Evolutionary conservation across 805 yeast species (phyloP), one percentile per base, ranked within the genome.

Genomic region (Hanseniaspora clermontiae): DNA sequence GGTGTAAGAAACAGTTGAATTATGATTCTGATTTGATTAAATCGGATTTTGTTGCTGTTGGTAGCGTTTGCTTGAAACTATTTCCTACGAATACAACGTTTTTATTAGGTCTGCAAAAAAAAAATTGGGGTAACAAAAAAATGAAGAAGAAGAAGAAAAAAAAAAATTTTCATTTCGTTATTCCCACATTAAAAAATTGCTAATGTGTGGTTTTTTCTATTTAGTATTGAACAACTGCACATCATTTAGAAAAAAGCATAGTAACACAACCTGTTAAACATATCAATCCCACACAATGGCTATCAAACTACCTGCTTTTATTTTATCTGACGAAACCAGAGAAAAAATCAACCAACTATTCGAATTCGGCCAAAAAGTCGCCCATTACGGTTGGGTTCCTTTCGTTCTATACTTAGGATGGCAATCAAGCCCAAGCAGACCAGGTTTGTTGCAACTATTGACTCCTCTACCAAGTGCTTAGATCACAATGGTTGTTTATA

Each of bases 361-460:
- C 63, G 95, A 86, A 64, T 76, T 87, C 64, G 82, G 96, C 61
- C 87, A 88, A 68, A 85, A 87, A 54, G 78, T 84, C 65, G 86
- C 91, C 58, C 98, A 95, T 73, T 93, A 89, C 72, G 97, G 97
- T 49, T 93, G 95, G 87, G 83, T 93, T 65, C 98, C 98, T 57
- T 85, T 93, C 68, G 83, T 93, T 62, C 76, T 93, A 67, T 93
- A 93, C 76, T 75, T 93, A 64, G 98, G 93, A 49, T 84, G 89
- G 89, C 70, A 79, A 58, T 81, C 87, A 63, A 82, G 91, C 61
- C 77, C 88, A 57, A 84, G 84, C 71, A 87, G 84, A 72, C 97
- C 97, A 61, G 81, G 82, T 61, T 74, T 91, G 67, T 77, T 91
- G 70, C 68, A 68, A 53, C 54, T 69, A 54, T 64, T 69, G 51